Percentiles rank a stretch among this genome's conserved stretches.
Evolutionary conservation across 1,139 yeast species (phyloP).

Genomic region (Debaryomycetaceae sp.): DNA sequence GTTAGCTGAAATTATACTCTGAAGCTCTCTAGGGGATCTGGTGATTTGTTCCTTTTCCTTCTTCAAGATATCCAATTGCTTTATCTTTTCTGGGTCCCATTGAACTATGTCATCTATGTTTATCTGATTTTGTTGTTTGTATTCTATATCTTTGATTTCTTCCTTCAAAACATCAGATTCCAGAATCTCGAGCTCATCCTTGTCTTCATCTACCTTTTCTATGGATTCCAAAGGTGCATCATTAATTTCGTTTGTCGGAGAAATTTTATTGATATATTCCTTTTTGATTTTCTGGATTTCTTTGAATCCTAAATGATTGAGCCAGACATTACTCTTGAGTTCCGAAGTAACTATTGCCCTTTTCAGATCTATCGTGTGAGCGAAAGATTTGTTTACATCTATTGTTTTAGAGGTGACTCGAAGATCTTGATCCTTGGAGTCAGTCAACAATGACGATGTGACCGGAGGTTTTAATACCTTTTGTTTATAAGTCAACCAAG

Average conservation of each 20-base stretch:
- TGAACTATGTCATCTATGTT: conserved; percentile 31
- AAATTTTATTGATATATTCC: conserved; percentile 12
- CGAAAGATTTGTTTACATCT: conserved; percentile 56
- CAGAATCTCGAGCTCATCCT: conserved; percentile 3
- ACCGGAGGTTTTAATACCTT: conserved; percentile 24
- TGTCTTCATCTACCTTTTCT: conserved; percentile 2
- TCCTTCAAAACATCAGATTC: neutral
- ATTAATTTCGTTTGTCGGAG: conserved; percentile 5
- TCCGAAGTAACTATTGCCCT: conserved; percentile 62
- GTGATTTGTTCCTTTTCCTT: conserved; percentile 21
- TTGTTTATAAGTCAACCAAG: conserved; percentile 66
- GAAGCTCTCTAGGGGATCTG: conserved; percentile 30
- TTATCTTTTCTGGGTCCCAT: conserved; percentile 36
- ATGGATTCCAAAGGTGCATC: conserved; percentile 3
- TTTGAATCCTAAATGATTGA: conserved; percentile 64
- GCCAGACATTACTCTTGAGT: conserved; percentile 72
- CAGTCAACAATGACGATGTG: conserved; percentile 18
- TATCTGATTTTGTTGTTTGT: conserved; percentile 15
- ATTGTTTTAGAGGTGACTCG: conserved; percentile 14
- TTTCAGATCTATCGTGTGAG: conserved; percentile 72
- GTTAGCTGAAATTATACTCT: conserved; percentile 53
- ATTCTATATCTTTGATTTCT: conserved; percentile 9
- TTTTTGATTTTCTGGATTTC: conserved; percentile 40
- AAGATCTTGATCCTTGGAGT: conserved; percentile 12
- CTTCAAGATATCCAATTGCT: conserved; percentile 22